phyloP scores from a whole-genome alignment of 176 grass and related monocot genomes.

The Ampelocalamus luodianensis region DNA sequence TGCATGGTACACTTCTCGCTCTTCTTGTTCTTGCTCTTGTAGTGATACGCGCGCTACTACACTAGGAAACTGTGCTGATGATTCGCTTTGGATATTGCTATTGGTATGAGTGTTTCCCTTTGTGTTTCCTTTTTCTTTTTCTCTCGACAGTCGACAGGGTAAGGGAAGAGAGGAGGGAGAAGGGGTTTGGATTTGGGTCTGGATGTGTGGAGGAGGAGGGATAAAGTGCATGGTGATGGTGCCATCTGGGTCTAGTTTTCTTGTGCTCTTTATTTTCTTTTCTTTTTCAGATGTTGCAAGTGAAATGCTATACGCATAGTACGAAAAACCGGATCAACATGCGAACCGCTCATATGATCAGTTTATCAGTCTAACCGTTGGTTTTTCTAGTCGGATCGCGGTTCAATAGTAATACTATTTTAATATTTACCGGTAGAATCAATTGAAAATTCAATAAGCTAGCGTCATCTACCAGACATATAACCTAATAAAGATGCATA shows the following conservation, averaged over 20 bases:
- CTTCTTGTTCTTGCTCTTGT: not conserved
- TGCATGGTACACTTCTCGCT: conserved; percentile 21
- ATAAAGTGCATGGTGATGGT: conserved; percentile 18
- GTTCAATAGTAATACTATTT: no score
- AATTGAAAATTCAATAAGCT: no score
- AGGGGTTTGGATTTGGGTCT: conserved; percentile 32
- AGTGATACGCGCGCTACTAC: not conserved
- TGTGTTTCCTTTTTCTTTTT: not conserved
- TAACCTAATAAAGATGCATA: no score
- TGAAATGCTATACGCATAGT: no score
- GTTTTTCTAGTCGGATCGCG: no score
- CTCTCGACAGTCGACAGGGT: not conserved
- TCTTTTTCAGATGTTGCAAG: not conserved
- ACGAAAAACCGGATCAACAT: fast-evolving
- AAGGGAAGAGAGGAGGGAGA: conserved; percentile 23
- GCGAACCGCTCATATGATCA: no score
- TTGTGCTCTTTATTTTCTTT: not conserved
- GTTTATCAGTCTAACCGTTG: no score
- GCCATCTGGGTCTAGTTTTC: no score
- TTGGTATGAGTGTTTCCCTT: not conserved
- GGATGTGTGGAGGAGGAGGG: conserved; percentile 49
- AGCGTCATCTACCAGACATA: no score
- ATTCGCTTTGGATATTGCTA: conserved; percentile 36
- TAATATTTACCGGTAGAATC: no score
- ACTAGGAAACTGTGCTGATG: not conserved